phyloP scores from a whole-genome alignment of 2,329 filamentous ascomycete genomes.

The Passalora sequoiae region DNA sequence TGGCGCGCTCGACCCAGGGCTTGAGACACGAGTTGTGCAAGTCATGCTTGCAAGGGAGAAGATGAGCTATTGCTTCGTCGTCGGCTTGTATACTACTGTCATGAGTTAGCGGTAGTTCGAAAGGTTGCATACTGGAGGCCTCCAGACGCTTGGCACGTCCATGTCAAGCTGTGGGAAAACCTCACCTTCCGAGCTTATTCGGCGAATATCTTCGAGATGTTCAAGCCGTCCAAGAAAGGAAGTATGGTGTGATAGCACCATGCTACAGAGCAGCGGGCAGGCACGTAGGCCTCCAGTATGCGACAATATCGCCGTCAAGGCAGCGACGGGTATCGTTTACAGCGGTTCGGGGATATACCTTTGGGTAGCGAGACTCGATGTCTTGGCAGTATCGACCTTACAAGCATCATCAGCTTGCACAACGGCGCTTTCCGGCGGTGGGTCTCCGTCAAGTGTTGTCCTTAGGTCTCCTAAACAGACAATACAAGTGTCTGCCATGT shows the following conservation, averaged over 20 bases:
- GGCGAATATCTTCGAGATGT: constrained; percentile 34
- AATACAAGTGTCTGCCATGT: constrained; percentile 65
- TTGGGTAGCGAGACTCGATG: constrained; percentile 25
- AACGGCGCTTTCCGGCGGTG: constrained; percentile 34
- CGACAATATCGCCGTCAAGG: constrained; percentile 19
- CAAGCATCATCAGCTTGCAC: constrained; percentile 21
- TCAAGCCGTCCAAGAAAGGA: constrained; percentile 39
- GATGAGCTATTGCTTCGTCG: constrained; percentile 54
- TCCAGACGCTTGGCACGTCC: constrained; percentile 26
- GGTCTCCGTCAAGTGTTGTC: constrained; percentile 50
- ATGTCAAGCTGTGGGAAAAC: constrained; percentile 27
- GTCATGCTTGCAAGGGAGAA: constrained; percentile 78
- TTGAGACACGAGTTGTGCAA: constrained; percentile 89
- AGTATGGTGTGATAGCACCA: constrained; percentile 23
- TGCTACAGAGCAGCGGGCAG: constrained; percentile 18
- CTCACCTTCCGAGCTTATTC: constrained; percentile 39
- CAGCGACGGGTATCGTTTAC: constrained; percentile 20
- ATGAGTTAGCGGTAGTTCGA: constrained; percentile 25
- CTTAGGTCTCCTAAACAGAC: constrained; percentile 67
- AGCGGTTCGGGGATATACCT: constrained; percentile 30
- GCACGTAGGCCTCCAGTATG: constrained; percentile 30
- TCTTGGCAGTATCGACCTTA: constrained; percentile 26
- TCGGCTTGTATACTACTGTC: constrained; percentile 34
- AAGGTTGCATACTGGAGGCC: constrained; percentile 27
- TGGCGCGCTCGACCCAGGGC: constrained; percentile 93